Base-by-base conservation (phyloP, 805 yeast genomes). In the Teunomyces lycoperdinae region DNA sequence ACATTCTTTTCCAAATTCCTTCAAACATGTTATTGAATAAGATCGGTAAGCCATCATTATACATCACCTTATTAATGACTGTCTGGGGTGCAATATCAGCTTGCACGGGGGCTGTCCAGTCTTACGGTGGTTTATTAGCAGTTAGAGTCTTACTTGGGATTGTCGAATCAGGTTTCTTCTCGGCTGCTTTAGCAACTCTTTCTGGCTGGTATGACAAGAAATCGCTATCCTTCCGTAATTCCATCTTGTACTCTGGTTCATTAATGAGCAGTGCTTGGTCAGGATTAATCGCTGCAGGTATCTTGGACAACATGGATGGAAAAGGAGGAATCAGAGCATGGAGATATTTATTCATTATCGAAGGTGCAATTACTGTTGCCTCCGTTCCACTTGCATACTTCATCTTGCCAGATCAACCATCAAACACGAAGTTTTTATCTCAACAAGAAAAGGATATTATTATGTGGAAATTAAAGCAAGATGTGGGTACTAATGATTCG, bases 261-360 rank as follows among this genome's bases (percentile, higher is more conserved):
- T 64, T 76, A 45, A 63, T 71, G 48, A 73, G 81, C 28, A 81
- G 84, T 40, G 83, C 83, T 1, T 74, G 78, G 51, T 68, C 80
- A 13, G 83, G 83, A 9, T 66, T 79, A 47, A 76, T 80, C 47
- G 80, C 81, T 9, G 77, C 79, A 29, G 84, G 81, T 31, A 78
- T 79, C 43, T 62, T 78, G 41, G 61, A 75, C 35, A 64, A 67
- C 42, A 66, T 70, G 73, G 74, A 73, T 45, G 73, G 75, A 9
- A 56, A 47, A 31, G 62, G 63, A 16, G 78, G 80, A 11, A 54
- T 73, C 27, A 62, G 72, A 42, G 68, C 76, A 9, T 80, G 85
- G 85, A 67, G 80, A 57, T 80, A 80, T 76, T 70, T 80, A 38
- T 80, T 80, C 53, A 65, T 79, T 43, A 75, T 80, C 40, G 84